phyloP scores from a whole-genome alignment of 75 land plant species.

The Pseudotsuga menziesii region DNA sequence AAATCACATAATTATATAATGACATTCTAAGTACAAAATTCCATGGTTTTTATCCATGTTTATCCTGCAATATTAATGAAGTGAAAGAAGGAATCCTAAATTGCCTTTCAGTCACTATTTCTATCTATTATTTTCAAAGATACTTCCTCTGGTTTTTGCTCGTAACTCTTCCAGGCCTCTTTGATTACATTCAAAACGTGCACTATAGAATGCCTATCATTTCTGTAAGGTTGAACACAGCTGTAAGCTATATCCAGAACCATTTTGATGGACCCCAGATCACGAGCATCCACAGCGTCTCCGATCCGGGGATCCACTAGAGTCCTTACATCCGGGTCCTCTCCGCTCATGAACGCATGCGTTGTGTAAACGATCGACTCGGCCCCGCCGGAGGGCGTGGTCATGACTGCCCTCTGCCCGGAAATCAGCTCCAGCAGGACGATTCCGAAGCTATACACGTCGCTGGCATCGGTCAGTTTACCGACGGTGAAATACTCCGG shows the following conservation, averaged over 20 bases:
- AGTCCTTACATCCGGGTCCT: not conserved
- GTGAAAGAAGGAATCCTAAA: too few species aligned
- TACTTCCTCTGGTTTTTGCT: too few species aligned
- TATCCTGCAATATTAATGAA: too few species aligned
- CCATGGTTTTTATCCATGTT: too few species aligned
- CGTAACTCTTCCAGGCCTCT: not conserved
- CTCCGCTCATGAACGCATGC: not conserved
- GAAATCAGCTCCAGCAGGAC: slow-evolving; percentile 39
- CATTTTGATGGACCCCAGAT: slow-evolving; percentile 1
- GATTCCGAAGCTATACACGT: slow-evolving; percentile 45
- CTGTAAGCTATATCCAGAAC: slow-evolving; percentile 8
- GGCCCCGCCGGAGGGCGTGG: slow-evolving; percentile 26
- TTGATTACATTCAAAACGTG: slow-evolving; percentile 15
- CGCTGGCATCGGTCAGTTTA: slow-evolving; percentile 32
- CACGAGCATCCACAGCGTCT: not conserved
- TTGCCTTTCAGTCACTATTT: too few species aligned
- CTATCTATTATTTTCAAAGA: too few species aligned
- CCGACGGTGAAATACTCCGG: slow-evolving; percentile 33
- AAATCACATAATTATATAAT: too few species aligned
- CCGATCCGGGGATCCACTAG: slow-evolving; percentile 17
- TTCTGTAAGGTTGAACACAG: slow-evolving; percentile 21
- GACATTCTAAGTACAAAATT: too few species aligned
- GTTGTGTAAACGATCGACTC: slow-evolving; percentile 23
- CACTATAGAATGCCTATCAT: slow-evolving; percentile 18
- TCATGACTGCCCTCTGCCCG: slow-evolving; percentile 34